Evolutionary conservation across 108 stramenopile genomes (phyloP).

Genomic region (Skeletonema marinoi): DNA sequence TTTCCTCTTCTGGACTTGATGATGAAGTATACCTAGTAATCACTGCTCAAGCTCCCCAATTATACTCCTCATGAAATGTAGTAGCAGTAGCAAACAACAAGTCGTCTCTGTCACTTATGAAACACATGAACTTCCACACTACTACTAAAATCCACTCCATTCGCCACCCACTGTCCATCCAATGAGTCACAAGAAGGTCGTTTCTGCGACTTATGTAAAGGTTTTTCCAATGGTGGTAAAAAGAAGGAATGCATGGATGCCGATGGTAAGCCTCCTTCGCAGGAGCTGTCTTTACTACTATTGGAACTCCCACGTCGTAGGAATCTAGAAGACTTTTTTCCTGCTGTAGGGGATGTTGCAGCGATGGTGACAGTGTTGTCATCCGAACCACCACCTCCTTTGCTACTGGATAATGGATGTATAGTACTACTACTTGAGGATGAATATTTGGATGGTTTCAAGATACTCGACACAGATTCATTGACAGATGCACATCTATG

Average conservation of each 20-base stretch:
- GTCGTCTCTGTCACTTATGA: neutral
- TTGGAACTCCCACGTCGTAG: too few relatives aligned
- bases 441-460: neutral
- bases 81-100: too few relatives aligned
- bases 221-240: neutral
- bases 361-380: too few relatives aligned
- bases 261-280: neutral
- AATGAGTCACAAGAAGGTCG: neutral
- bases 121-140: conserved; percentile 24
- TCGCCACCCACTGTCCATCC: conserved; percentile 6
- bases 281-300: neutral
- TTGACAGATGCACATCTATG: neutral
- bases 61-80: too few relatives aligned
- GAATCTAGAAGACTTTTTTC: too few relatives aligned
- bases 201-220: neutral
- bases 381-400: too few relatives aligned
- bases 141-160: conserved; percentile 16
- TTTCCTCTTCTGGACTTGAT: too few relatives aligned
- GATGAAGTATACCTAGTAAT: too few relatives aligned
- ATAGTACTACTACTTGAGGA: neutral
- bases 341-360: too few relatives aligned
- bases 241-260: neutral
- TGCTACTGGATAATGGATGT: neutral
- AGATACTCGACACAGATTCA: neutral
- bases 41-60: too few relatives aligned